These are phyloP conservation scores for Microstegium vimineum DNA, from an alignment of 176 grass and related monocot genomes.

Conservation along the genomic window DNA sequence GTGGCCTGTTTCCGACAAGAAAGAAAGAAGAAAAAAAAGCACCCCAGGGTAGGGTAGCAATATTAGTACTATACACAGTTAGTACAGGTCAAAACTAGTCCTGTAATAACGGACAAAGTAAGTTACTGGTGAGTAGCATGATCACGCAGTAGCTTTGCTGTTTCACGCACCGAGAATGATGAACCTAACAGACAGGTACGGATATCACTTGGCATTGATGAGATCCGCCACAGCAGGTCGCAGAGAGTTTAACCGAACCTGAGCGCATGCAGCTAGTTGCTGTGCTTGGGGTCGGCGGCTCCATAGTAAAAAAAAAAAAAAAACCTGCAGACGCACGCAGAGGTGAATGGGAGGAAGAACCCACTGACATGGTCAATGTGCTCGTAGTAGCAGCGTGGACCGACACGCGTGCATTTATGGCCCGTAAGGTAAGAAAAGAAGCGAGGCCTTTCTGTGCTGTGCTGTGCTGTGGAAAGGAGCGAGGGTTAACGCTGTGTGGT, in stretches of 20 bases:
- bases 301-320: neutral
- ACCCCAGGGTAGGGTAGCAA: neutral
- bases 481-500: too few relatives aligned
- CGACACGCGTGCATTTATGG: slow-evolving; percentile 9
- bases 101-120: neutral
- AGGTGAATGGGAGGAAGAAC: neutral
- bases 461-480: too few relatives aligned
- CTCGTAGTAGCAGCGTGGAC: slow-evolving; percentile 1
- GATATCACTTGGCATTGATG: neutral
- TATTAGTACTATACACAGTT: too few relatives aligned
- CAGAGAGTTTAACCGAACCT: slow-evolving; percentile 36
- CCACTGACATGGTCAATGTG: slow-evolving; percentile 42
- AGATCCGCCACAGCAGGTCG: neutral
- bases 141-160: neutral
- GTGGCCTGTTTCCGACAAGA: too few relatives aligned
- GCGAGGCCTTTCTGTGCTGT: too few relatives aligned
- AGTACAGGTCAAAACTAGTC: neutral
- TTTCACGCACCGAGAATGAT: neutral
- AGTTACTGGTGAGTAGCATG: neutral
- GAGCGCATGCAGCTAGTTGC: neutral
- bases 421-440: too few relatives aligned
- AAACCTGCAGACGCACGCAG: neutral
- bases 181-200: neutral
- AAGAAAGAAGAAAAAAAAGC: neutral
- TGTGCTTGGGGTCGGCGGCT: neutral